Conservation (phyloP, 2,329 filamentous ascomycete genomes). For the Trichophaea hybrida region DNA sequence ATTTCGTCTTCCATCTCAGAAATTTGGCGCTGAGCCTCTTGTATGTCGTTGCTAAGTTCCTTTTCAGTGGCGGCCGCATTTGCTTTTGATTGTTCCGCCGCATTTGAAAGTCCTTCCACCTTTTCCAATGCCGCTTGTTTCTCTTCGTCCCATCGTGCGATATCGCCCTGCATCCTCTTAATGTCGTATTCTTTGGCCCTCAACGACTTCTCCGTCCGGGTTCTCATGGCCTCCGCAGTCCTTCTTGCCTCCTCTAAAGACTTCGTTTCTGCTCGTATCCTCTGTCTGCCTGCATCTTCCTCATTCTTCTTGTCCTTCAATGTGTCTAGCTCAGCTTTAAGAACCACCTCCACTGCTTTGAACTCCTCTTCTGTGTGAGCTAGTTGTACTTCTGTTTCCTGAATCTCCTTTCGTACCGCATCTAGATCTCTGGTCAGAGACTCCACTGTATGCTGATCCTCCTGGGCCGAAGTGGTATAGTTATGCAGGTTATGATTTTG, state of each 20-base stretch:
- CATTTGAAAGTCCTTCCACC: constrained; percentile 44
- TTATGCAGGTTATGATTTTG: constrained; percentile 4
- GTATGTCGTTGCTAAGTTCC: constrained; percentile 40
- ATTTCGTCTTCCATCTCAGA: constrained; percentile 56
- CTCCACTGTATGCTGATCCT: constrained; percentile 25
- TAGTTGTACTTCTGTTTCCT: constrained; percentile 58
- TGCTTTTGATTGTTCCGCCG: constrained; percentile 41
- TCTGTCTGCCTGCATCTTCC: constrained; percentile 39
- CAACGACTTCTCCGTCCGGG: constrained; percentile 62
- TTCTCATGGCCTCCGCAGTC: constrained; percentile 52
- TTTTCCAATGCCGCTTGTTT: constrained; percentile 28
- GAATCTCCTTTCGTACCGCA: constrained; percentile 64
- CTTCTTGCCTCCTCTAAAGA: constrained; percentile 46
- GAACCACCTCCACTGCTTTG: constrained; percentile 32
- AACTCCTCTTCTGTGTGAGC: constrained; percentile 45
- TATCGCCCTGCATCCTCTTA: constrained; percentile 58
- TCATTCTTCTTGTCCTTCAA: constrained; percentile 29
- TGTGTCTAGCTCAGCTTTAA: constrained; percentile 24
- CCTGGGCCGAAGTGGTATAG: neutral
- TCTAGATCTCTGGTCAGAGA: constrained; percentile 65
- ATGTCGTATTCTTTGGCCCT: constrained; percentile 88
- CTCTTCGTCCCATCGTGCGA: constrained; percentile 50
- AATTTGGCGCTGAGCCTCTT: constrained; percentile 42
- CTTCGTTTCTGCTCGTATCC: constrained; percentile 26
- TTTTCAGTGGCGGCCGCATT: constrained; percentile 41